phyloP scores from a whole-genome alignment of 306 rosid genomes.

The Potentilla sterilis region DNA sequence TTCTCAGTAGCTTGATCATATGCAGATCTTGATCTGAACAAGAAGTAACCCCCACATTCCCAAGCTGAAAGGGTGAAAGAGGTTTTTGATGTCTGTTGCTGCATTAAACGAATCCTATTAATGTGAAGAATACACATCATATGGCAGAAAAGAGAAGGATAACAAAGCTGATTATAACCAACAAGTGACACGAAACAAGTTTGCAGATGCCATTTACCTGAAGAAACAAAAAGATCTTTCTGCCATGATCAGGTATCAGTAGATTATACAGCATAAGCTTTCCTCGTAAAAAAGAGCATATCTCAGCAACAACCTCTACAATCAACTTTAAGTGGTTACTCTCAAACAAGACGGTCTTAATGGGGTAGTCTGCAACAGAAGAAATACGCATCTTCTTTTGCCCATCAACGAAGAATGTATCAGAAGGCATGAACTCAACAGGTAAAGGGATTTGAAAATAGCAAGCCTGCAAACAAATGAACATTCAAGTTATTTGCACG shows the following conservation, averaged over 20 bases:
- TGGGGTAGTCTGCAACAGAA: slow-evolving; percentile 28
- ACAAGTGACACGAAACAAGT: background rate
- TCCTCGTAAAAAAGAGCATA: slow-evolving; percentile 26
- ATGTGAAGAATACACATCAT: background rate
- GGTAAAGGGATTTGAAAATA: slow-evolving; percentile 41
- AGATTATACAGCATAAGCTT: slow-evolving; percentile 30
- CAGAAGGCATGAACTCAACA: slow-evolving; percentile 35
- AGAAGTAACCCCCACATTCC: slow-evolving; percentile 46
- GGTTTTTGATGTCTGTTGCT: slow-evolving; percentile 19
- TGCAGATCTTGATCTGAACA: slow-evolving; percentile 32
- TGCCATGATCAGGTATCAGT: slow-evolving; percentile 37
- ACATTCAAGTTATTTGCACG: background rate
- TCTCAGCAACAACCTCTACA: slow-evolving; percentile 33
- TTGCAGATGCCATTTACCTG: slow-evolving; percentile 21
- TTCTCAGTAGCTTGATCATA: slow-evolving; percentile 35
- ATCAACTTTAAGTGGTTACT: slow-evolving; percentile 25
- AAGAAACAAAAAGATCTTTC: slow-evolving; percentile 37
- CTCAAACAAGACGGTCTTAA: slow-evolving; percentile 38
- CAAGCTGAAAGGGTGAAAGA: slow-evolving; percentile 34
- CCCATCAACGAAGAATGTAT: slow-evolving; percentile 23
- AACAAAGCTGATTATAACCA: background rate
- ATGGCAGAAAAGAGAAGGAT: background rate
- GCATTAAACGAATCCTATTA: slow-evolving; percentile 8
- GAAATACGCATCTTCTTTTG: slow-evolving; percentile 24
- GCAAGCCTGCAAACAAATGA: slow-evolving; percentile 34